Base-by-base conservation (phyloP, 805 yeast genomes). In the Cyberlindnera mississippiensis region DNA sequence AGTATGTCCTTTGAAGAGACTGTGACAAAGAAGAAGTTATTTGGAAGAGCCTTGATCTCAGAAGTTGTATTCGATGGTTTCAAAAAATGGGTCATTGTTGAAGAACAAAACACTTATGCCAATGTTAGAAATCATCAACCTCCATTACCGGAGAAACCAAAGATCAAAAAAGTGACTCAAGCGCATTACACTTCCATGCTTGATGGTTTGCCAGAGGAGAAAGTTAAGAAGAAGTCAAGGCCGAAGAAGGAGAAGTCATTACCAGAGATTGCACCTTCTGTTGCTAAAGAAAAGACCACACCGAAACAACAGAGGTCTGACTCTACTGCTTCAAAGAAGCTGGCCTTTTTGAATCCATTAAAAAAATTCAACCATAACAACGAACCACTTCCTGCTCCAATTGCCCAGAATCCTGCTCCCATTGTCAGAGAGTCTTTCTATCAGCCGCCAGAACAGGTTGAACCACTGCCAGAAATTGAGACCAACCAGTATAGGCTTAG, bases 21-120 rank as follows among this genome's bases (percentile, higher is more conserved):
- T 0, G 69, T 73, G 26, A 61, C 68, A 18, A 78, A 79, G 51
- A 84, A 84, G 59, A 73, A 74, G 26, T 61, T 82, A 2, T 88
- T 88, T 66, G 96, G 96, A 9, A 73, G 93, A 50, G 80, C 95
- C 0, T 70, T 86, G 42, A 86, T 88, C 6, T 75, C 86, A 39
- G 96, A 88, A 52, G 87, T 86, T 33, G 87, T 85, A 34, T 71
- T 85, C 50, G 80, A 80, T 49, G 90, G 80, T 26, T 88, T 70
- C 53, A 85, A 74, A 53, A 85, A 84, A 61, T 85, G 93, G 93
- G 73, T 85, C 19, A 75, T 84, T 13, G 68, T 85, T 15, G 84
- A 86, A 48, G 95, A 85, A 57, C 75, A 76, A 44, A 76, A 78
- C 41, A 63, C 78, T 4, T 49, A 41, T 18, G 38, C 47, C 12